These are phyloP conservation scores for Anisodus tanguticus DNA, from an alignment of 257 asterid genomes.

Conservation along the genomic window DNA sequence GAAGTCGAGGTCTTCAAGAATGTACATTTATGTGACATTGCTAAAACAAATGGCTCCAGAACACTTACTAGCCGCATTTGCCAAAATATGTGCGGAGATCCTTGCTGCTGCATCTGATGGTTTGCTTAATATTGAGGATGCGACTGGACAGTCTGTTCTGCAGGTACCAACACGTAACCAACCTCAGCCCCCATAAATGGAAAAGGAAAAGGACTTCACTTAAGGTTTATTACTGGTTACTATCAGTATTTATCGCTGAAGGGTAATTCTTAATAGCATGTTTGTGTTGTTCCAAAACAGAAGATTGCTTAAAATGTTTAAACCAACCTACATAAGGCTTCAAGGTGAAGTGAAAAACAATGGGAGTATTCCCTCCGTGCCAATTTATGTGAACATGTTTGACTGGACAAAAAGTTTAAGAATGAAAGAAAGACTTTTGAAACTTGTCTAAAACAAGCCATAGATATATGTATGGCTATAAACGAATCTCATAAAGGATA, in stretches of 20 bases:
- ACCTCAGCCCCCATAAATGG: background rate
- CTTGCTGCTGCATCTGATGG: constrained; percentile 96
- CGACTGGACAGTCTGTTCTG: constrained; percentile 76
- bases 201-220: background rate
- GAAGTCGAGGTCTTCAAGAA: constrained; percentile 75
- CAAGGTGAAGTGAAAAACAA: background rate
- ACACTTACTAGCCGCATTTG: constrained; percentile 91
- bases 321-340: background rate
- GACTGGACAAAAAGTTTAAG: no score
- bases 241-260: background rate
- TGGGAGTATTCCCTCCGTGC: no score
- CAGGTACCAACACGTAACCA: constrained; percentile 54
- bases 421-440: no score
- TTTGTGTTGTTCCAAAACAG: background rate
- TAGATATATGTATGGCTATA: no score
- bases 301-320: background rate
- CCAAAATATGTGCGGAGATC: constrained; percentile 93
- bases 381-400: no score
- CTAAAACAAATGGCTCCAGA: constrained; percentile 97
- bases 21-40: constrained; percentile 80
- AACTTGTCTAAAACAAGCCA: no score
- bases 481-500: no score
- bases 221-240: background rate
- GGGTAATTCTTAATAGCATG: background rate
- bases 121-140: constrained; percentile 73